Evolutionary conservation across 2,329 filamentous ascomycete genomes (phyloP).

Genomic region (Plectosphaerella cucumerina): DNA sequence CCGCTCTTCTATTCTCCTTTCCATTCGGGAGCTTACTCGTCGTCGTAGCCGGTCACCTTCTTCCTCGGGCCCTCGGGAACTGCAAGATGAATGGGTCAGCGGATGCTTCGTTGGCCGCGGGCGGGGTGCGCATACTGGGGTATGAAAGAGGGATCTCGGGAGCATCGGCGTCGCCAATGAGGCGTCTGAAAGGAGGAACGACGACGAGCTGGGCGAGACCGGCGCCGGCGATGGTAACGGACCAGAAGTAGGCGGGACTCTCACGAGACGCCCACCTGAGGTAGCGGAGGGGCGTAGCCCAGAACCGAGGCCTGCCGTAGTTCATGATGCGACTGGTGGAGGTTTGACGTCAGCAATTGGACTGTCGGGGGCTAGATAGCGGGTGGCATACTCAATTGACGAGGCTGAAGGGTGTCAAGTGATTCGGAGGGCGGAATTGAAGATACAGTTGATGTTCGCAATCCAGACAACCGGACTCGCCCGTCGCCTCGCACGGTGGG

Average conservation of each 20-base stretch:
- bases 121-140: constrained; percentile 65
- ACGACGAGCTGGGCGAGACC: constrained; percentile 68
- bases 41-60: constrained; percentile 56
- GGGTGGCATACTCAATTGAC: constrained; percentile 30
- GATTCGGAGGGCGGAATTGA: constrained; percentile 4
- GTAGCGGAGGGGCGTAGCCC: constrained; percentile 77
- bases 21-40: constrained; percentile 30
- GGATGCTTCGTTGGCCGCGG: background rate
- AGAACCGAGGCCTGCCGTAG: constrained; percentile 69
- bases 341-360: background rate
- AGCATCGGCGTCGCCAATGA: constrained; percentile 70
- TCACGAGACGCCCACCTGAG: constrained; percentile 82
- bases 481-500: background rate
- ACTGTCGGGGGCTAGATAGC: background rate
- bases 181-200: constrained; percentile 69
- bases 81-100: constrained; percentile 20
- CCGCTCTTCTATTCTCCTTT: background rate
- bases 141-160: constrained; percentile 81
- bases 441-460: constrained; percentile 2
- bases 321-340: constrained; percentile 45
- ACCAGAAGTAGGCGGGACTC: constrained; percentile 89
- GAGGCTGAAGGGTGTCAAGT: constrained; percentile 9
- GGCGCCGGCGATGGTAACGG: constrained; percentile 65
- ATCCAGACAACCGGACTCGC: background rate
- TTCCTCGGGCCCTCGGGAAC: constrained; percentile 58